phyloP scores from a whole-genome alignment of 192 early-diverging fungal species.

The Diversispora epigaea region DNA sequence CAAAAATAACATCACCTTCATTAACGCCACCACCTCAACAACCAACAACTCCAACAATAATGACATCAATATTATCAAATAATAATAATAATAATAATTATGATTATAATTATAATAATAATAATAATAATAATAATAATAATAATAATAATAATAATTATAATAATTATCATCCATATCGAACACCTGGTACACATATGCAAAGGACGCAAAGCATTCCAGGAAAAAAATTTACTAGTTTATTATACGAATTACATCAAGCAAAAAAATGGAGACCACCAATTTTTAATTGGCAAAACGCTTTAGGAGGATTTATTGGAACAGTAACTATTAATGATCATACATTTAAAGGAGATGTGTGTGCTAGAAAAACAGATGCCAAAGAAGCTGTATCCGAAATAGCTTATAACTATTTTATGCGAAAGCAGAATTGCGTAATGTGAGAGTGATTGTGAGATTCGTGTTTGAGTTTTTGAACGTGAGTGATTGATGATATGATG shows the following conservation, averaged over 20 bases:
- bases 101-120: no score
- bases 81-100: no score
- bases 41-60: no score
- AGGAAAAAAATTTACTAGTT: constrained; percentile 11
- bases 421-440: no score
- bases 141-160: neutral
- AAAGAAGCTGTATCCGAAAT: neutral
- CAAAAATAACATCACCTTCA: no score
- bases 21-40: no score
- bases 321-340: neutral
- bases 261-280: neutral
- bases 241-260: constrained; percentile 7
- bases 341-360: neutral
- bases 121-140: no score
- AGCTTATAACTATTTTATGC: neutral
- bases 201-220: neutral
- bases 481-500: no score
- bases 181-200: neutral
- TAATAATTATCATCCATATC: neutral
- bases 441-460: no score
- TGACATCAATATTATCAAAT: no score
- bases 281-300: neutral
- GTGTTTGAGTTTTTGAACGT: no score
- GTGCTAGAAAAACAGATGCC: neutral
- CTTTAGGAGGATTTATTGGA: neutral